Conservation (phyloP, 2,329 filamentous ascomycete genomes). For the Diaporthe nobilis region DNA sequence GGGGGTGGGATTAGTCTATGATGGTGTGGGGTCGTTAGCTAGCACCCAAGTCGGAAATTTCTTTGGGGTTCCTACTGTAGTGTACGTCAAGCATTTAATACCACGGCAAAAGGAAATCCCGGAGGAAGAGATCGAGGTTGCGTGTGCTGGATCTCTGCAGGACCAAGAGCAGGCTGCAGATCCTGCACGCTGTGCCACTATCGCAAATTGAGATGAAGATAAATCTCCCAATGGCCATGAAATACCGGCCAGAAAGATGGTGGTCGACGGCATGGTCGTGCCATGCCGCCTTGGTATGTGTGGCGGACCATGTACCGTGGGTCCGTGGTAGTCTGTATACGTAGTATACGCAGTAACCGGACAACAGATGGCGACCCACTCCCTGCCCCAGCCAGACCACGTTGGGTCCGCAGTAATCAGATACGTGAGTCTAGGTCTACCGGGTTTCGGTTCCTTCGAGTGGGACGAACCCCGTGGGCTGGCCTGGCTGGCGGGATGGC, state of each 20-base stretch:
- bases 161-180: constrained; percentile 30
- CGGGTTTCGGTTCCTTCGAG: constrained; percentile 32
- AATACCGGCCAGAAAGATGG: not conserved
- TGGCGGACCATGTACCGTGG: constrained; percentile 5
- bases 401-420: constrained; percentile 15
- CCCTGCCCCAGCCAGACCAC: constrained; percentile 23
- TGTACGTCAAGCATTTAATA: constrained; percentile 14
- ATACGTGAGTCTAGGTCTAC: constrained; percentile 22
- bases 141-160: constrained; percentile 21
- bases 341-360: not conserved
- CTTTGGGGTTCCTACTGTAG: constrained; percentile 22
- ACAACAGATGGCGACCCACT: constrained; percentile 23
- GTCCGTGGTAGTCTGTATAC: constrained; percentile 2
- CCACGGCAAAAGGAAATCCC: constrained; percentile 26
- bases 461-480: constrained; percentile 31
- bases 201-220: not conserved
- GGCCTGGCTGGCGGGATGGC: constrained; percentile 16
- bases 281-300: constrained; percentile 29
- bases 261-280: not conserved
- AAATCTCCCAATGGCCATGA: constrained; percentile 2
- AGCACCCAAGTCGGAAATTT: constrained; percentile 25
- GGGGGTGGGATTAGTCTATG: constrained; percentile 15
- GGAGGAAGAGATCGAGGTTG: constrained; percentile 21
- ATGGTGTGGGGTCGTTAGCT: constrained; percentile 14
- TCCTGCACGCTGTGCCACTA: constrained; percentile 17